phyloP scores from a whole-genome alignment of 2,329 filamentous ascomycete genomes.

The Alternaria conjuncta region DNA sequence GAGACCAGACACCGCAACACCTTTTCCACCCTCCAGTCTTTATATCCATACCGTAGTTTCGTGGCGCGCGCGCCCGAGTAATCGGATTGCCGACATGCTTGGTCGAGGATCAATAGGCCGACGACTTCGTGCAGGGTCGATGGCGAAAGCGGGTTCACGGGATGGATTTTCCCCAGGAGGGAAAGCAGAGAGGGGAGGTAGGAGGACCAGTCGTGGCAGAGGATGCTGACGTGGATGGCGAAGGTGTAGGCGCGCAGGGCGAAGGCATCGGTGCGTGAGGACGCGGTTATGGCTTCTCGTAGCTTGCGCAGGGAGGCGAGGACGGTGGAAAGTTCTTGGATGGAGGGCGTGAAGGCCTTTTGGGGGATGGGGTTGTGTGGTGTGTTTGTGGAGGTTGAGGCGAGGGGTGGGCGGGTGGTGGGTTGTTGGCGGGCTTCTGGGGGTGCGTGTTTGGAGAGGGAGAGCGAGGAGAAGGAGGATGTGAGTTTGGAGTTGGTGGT shows the following conservation, averaged over 20 bases:
- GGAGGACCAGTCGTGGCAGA: conserved; percentile 81
- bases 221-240: conserved; percentile 81
- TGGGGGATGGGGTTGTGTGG: conserved; percentile 33
- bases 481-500: conserved; percentile 14
- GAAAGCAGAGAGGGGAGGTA: conserved; percentile 88
- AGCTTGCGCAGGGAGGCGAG: conserved; percentile 88
- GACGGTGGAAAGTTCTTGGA: conserved; percentile 71
- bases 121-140: conserved; percentile 80
- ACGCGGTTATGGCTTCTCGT: conserved; percentile 84
- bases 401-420: not conserved
- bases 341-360: conserved; percentile 37
- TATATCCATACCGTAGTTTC: conserved; percentile 65
- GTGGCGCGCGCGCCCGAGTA: conserved; percentile 75
- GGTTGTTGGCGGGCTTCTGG: conserved; percentile 2
- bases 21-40: conserved; percentile 71
- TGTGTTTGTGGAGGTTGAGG: conserved; percentile 1
- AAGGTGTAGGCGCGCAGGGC: conserved; percentile 91
- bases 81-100: conserved; percentile 82
- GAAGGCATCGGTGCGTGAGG: conserved; percentile 78
- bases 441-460: conserved; percentile 27
- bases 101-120: conserved; percentile 82
- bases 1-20: conserved; percentile 74
- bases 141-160: conserved; percentile 68
- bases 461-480: conserved; percentile 20
- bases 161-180: conserved; percentile 75